Evolutionary conservation across 1,284 basidiomycete species (phyloP), one percentile per base, ranked within the genome.

Genomic region (Leccinum fallax): DNA sequence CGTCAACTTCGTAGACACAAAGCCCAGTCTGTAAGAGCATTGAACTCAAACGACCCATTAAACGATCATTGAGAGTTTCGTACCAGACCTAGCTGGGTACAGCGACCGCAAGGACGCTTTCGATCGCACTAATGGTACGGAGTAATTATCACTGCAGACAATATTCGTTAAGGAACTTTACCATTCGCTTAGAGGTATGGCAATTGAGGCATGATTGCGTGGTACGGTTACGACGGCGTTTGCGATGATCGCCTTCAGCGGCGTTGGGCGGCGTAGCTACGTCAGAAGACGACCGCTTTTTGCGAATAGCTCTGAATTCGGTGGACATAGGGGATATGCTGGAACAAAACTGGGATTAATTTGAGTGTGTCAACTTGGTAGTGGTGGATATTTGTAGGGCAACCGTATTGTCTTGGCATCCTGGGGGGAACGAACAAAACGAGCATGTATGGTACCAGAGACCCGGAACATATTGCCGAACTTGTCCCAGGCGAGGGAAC

Each of bases 1-100:
- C 90, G 70, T 93, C 92, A 4, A 93, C 86, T 73, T 94, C 91
- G 68, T 93, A 94, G 10, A 93, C 88, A 72, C 92, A 94, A 3
- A 92, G 80, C 1, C 91, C 91, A 30, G 90, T 93, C 88, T 92
- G 66, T 48, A 53, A 43, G 46, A 48, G 59, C 32, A 3, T 63
- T 65, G 48, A 63, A 55, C 19, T 36, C 53, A 26, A 59, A 51
- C 19, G 49, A 30, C 36, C 32, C 15, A 30, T 19, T 19, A 54
- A 2, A 26, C 55, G 21, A 59, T 40, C 32, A 53, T 52, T 38
- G 34, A 58, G 46, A 54, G 34, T 9, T 7, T 72, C 82, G 61
- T 77, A 91, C 84, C 80, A 90, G 69, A 66, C 89, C 81, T 58
- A 89, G 79, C 59, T 92, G 89, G 1, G 87, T 91, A 73, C 91